Evolutionary conservation across 305 asterid genomes (phyloP).

Genomic region (Lippia alba): DNA sequence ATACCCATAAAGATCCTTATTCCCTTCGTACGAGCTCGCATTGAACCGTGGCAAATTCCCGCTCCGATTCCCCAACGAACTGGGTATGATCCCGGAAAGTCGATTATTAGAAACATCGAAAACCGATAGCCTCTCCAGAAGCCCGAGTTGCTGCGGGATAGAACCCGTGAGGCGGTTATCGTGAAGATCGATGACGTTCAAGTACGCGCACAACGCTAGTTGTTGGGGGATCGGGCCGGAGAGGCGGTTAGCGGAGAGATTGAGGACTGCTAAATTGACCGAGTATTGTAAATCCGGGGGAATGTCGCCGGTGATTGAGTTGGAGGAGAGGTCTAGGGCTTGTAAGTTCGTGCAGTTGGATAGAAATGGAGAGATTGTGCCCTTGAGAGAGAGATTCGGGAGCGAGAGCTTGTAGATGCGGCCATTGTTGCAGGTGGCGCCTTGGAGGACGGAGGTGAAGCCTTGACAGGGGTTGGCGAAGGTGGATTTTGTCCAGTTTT

Average conservation of each 20-base stretch:
- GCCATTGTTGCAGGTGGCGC: conserved; percentile 96
- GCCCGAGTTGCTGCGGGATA: conserved; percentile 86
- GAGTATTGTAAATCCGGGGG: conserved; percentile 72
- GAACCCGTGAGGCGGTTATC: conserved; percentile 66
- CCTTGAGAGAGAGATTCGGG: conserved; percentile 65
- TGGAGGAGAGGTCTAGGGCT: conserved; percentile 89
- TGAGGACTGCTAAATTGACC: conserved; percentile 88
- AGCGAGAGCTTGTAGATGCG: conserved; percentile 87
- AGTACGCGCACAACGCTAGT: conserved; percentile 77
- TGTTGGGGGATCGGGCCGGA: conserved; percentile 76
- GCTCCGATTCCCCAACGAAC: conserved; percentile 70
- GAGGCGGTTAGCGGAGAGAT: conserved; percentile 74
- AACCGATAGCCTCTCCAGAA: conserved; percentile 67
- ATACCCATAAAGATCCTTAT: conserved; percentile 75
- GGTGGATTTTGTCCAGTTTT: conserved; percentile 75
- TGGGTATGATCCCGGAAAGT: conserved; percentile 79
- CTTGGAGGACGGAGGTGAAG: conserved; percentile 70
- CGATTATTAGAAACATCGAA: conserved; percentile 78
- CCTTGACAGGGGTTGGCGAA: conserved; percentile 85
- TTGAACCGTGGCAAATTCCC: conserved; percentile 77
- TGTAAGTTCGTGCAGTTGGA: conserved; percentile 94
- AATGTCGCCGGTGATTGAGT: conserved; percentile 70
- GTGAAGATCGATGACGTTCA: conserved; percentile 93
- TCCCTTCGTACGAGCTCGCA: conserved; percentile 79
- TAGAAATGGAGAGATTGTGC: conserved; percentile 85